Base-by-base conservation (phyloP, 345 rosid genomes). In the Microthlaspi erraticum region DNA sequence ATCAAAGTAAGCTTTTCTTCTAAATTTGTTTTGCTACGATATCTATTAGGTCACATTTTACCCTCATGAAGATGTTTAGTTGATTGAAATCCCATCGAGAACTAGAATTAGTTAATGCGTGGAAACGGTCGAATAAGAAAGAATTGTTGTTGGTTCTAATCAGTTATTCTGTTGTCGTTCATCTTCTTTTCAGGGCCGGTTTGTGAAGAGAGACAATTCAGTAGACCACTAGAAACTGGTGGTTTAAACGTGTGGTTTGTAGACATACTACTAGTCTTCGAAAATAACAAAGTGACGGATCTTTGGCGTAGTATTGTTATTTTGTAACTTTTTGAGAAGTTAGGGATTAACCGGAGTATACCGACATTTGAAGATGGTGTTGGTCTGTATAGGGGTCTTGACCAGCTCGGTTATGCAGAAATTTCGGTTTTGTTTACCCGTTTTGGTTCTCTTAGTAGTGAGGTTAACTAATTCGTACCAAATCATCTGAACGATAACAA, bases 1-100 rank as follows among this genome's bases (percentile, higher is more conserved):
- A 59, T 89, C 42, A 93, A 91, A 94, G 96, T 80, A 78, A 10
- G 48, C 11, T 45, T 68, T 36, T 5, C 8, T n/a, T 14, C 9
- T 26, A 5, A 26, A 26, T 26, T 2, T 26, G 29, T 26, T 26
- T 26, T 26, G 29, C 29, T 26, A 26, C 29, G 29, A 26, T 26
- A 26, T 2, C 29, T 26, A 26, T 26, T 26, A 26, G 29, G 29
- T 5, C 4, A 26, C 29, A 26, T 26, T 26, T 26, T 26, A 26
- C 29, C 29, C 29, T 26, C 29, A 26, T 2, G 29, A 26, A 26
- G 29, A 26, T 26, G 29, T 26, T 26, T 26, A 26, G 29, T 26
- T 26, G 4, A 63, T 23, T 44, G 10, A 20, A 36, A 19, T 18
- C 41, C 0, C 4, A 16, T 19, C 11, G 65, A 37, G 19, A 56